Evolutionary conservation across 441 rosid genomes (phyloP).

Genomic region (Eruca vesicaria): DNA sequence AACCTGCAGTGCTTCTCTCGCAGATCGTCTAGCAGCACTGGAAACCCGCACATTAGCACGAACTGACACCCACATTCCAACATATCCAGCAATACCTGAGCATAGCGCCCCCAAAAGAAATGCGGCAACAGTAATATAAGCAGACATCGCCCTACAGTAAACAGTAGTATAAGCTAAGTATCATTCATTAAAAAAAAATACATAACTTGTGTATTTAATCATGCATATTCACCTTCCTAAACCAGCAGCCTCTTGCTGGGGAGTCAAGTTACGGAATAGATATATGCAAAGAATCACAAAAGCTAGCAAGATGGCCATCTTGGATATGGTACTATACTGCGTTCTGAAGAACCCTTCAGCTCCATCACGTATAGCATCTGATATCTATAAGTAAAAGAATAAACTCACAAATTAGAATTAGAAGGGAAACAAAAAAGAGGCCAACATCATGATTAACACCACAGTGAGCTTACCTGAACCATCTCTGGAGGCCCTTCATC

Average conservation of each 20-base stretch:
- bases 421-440: background rate
- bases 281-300: constrained; percentile 84
- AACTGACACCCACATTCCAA: constrained; percentile 99
- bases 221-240: constrained; percentile 66
- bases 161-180: constrained; percentile 23
- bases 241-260: constrained; percentile 97
- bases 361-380: constrained; percentile 99
- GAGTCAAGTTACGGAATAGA: constrained; percentile 79
- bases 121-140: constrained; percentile 89
- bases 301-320: constrained; percentile 92
- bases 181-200: constrained; percentile 12
- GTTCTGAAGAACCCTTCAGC: constrained; percentile 99
- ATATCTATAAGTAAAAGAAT: constrained; percentile 61
- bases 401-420: constrained; percentile 29
- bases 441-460: background rate
- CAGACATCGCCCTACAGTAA: constrained; percentile 71
- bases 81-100: constrained; percentile 95
- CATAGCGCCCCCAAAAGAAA: constrained; percentile 97
- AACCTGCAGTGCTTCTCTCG: constrained; percentile 99
- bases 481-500: constrained; percentile 99
- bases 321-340: constrained; percentile 92
- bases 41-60: constrained; percentile 99
- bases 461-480: constrained; percentile 34
- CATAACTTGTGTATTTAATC: constrained; percentile 10
- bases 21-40: constrained; percentile 97